A percentile compares a stretch with the other conserved stretches of the same genome.
These are phyloP conservation scores for Pythium angustatum DNA, from an alignment of 352 stramenopile genomes.

Conservation along the genomic window DNA sequence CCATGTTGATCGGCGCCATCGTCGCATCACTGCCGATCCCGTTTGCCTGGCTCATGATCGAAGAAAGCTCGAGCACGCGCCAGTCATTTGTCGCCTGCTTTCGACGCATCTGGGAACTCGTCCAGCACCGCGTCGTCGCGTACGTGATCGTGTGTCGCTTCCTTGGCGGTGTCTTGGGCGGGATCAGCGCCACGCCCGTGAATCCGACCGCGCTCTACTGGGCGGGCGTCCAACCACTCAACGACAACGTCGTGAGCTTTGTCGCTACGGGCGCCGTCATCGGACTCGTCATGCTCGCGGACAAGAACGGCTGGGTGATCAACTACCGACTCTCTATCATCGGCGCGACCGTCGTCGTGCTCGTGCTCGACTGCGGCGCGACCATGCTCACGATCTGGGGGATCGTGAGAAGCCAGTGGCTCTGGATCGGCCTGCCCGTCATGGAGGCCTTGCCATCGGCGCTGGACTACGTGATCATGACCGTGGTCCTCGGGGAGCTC, in stretches of 20 bases:
- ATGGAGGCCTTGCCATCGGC: slow-evolving; percentile 54
- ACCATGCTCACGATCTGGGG: slow-evolving; percentile 64
- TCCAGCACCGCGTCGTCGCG: slow-evolving; percentile 41
- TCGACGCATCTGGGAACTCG: slow-evolving; percentile 35
- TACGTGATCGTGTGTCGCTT: slow-evolving; percentile 49
- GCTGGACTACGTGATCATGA: slow-evolving; percentile 59
- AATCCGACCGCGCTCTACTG: slow-evolving; percentile 54
- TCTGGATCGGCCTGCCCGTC: slow-evolving; percentile 64
- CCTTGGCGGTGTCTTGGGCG: slow-evolving; percentile 37
- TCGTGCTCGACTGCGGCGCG: slow-evolving; percentile 42
- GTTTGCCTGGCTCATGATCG: slow-evolving; percentile 35
- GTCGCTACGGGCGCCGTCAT: slow-evolving; percentile 38
- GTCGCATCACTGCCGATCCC: slow-evolving; percentile 36
- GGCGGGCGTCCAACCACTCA: slow-evolving; percentile 51
- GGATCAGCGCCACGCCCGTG: slow-evolving; percentile 42
- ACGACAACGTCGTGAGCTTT: slow-evolving; percentile 57
- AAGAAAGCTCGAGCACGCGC: slow-evolving; percentile 18
- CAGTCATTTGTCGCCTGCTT: slow-evolving; percentile 32
- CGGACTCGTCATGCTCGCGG: slow-evolving; percentile 30
- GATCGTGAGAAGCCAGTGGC: slow-evolving; percentile 61
- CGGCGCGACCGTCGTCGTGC: slow-evolving; percentile 29
- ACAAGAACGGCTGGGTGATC: slow-evolving; percentile 45
- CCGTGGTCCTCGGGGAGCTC: slow-evolving; percentile 49
- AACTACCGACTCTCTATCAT: slow-evolving; percentile 47
- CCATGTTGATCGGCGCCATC: slow-evolving; percentile 46